These are phyloP conservation scores for Cystobasidium slooffiae DNA, from an alignment of 1,284 basidiomycete species.

Conservation along the genomic window DNA sequence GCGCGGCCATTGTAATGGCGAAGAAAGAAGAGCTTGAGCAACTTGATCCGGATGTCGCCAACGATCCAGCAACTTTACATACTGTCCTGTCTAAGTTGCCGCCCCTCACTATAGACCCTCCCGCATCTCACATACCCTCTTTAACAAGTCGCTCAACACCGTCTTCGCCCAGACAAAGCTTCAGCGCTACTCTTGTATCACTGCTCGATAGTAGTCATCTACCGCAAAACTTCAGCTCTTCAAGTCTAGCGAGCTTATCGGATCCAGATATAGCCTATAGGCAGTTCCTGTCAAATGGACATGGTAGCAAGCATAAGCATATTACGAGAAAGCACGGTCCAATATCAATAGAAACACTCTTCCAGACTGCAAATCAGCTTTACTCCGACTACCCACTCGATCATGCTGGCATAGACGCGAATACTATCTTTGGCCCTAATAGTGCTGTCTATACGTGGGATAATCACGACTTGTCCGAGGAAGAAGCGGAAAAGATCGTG, in stretches of 20 bases:
- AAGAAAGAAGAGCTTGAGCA: constrained; percentile 48
- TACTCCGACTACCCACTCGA: constrained; percentile 46
- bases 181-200: constrained; percentile 9
- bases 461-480: constrained; percentile 44
- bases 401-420: constrained; percentile 35
- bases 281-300: not conserved
- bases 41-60: constrained; percentile 44
- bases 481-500: constrained; percentile 48
- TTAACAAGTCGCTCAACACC: constrained; percentile 19
- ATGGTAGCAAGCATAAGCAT: not conserved
- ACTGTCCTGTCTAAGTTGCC: constrained; percentile 50
- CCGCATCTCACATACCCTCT: not conserved
- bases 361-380: constrained; percentile 47
- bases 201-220: not conserved
- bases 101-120: constrained; percentile 9
- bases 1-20: constrained; percentile 51
- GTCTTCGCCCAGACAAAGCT: constrained; percentile 17
- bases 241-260: constrained; percentile 13
- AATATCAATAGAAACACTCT: constrained; percentile 48
- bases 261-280: constrained; percentile 38
- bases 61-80: constrained; percentile 52
- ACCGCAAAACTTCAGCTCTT: not conserved
- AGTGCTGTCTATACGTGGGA: constrained; percentile 52
- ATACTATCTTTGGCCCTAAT: constrained; percentile 51
- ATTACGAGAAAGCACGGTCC: constrained; percentile 2